Evolutionary conservation across 106 monocot genomes (phyloP).

Genomic region (Platanthera guangdongensis): DNA sequence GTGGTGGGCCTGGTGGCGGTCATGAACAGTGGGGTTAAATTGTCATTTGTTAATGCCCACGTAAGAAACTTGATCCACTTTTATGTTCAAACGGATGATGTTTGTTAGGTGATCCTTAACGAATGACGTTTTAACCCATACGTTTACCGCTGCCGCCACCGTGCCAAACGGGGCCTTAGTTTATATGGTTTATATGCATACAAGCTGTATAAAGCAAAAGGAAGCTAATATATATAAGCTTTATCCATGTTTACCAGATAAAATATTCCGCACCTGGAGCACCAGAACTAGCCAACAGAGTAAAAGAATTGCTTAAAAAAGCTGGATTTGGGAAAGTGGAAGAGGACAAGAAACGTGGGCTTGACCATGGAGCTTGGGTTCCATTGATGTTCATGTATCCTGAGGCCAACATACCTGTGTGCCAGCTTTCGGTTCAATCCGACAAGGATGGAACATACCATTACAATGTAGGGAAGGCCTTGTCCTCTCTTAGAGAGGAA

Average conservation of each 20-base stretch:
- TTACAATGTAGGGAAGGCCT: slow-evolving; percentile 64
- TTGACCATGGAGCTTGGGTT: slow-evolving; percentile 89
- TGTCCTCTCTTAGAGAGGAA: slow-evolving; percentile 56
- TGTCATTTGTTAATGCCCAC: too few species aligned
- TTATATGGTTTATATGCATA: background rate
- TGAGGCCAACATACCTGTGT: slow-evolving; percentile 64
- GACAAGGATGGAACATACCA: slow-evolving; percentile 46
- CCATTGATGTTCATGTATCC: slow-evolving; percentile 89
- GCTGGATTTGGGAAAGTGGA: slow-evolving; percentile 32
- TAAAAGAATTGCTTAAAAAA: slow-evolving; percentile 31
- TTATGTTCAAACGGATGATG: too few species aligned
- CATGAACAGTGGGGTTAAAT: too few species aligned
- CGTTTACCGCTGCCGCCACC: too few species aligned
- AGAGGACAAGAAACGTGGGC: slow-evolving; percentile 52
- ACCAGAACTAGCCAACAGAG: slow-evolving; percentile 42
- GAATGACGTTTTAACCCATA: too few species aligned
- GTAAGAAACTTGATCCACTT: too few species aligned
- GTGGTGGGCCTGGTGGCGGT: too few species aligned
- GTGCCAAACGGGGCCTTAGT: background rate
- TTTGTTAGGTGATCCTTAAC: too few species aligned
- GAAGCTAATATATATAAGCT: background rate
- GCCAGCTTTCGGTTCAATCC: slow-evolving; percentile 66
- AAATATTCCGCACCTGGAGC: slow-evolving; percentile 83
- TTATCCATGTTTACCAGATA: slow-evolving; percentile 25
- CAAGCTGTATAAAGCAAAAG: background rate